Percentiles rank a stretch among this genome's conserved stretches.
These are phyloP conservation scores for Phaeotremella skinneri DNA, from an alignment of 768 basidiomycete genomes.

Conservation along the genomic window DNA sequence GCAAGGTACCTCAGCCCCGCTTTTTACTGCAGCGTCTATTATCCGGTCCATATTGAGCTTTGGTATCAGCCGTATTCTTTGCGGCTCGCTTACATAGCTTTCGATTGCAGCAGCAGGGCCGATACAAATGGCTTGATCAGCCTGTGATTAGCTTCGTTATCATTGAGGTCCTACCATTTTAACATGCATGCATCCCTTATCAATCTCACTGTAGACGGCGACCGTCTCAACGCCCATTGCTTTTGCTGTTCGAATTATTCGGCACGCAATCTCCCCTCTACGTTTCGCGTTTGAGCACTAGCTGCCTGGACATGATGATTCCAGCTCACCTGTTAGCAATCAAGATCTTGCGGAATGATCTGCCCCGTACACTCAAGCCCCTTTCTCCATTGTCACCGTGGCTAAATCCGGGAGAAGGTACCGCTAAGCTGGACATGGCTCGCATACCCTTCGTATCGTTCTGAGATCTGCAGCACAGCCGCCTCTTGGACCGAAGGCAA, in stretches of 20 bases:
- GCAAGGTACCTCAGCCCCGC: conserved; percentile 73
- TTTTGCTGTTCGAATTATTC: conserved; percentile 84
- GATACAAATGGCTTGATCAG: conserved; percentile 87
- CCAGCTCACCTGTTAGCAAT: conserved; percentile 81
- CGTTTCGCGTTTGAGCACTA: neutral
- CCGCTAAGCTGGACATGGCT: no score
- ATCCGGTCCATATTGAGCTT: conserved; percentile 86
- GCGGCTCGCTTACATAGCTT: conserved; percentile 70
- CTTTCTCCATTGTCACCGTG: no score
- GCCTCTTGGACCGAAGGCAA: no score
- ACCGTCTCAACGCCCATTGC: conserved; percentile 87
- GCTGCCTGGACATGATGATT: neutral
- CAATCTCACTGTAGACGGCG: conserved; percentile 86
- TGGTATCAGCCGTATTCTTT: neutral
- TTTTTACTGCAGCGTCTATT: conserved; percentile 72
- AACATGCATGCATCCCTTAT: conserved; percentile 77
- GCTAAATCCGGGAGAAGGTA: no score
- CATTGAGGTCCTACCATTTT: conserved; percentile 58
- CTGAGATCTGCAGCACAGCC: no score
- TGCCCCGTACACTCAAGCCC: no score
- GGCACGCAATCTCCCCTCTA: conserved; percentile 94
- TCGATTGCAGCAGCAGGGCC: conserved; percentile 85
- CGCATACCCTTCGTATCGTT: no score
- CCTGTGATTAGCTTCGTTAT: conserved; percentile 52
- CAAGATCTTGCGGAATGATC: conserved; percentile 89